phyloP scores from a whole-genome alignment of 1,139 yeast species.

The Pichia sp. region DNA sequence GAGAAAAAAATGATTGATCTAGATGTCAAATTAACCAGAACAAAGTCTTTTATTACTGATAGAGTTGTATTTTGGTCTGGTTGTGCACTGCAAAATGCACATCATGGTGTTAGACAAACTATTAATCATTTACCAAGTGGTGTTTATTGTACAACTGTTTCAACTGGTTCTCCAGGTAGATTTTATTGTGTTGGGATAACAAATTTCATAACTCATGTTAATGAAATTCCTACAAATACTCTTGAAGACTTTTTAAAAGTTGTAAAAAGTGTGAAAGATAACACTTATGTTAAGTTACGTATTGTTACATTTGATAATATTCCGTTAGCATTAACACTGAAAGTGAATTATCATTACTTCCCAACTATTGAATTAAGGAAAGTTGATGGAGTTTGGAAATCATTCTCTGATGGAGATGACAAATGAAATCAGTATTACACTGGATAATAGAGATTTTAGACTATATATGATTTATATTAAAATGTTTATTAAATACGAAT shows the following conservation, averaged over 20 bases:
- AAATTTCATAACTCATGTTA: conserved; percentile 83
- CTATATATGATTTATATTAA: neutral
- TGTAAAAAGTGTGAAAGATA: conserved; percentile 56
- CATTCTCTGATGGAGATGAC: conserved; percentile 5
- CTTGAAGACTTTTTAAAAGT: conserved; percentile 58
- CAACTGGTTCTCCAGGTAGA: conserved; percentile 78
- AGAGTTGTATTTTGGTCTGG: conserved; percentile 80
- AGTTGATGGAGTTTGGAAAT: conserved; percentile 14
- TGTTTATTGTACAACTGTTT: conserved; percentile 68
- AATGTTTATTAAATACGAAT: neutral
- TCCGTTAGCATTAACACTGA: conserved; percentile 78
- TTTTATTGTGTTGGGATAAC: conserved; percentile 78
- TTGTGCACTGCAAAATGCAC: conserved; percentile 59
- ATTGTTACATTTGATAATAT: conserved; percentile 78
- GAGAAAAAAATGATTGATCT: conserved; percentile 48
- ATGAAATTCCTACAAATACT: conserved; percentile 66
- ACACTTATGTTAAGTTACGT: conserved; percentile 73
- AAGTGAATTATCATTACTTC: conserved; percentile 86
- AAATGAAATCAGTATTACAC: neutral
- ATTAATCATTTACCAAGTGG: conserved; percentile 74
- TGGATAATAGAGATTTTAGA: neutral
- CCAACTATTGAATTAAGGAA: conserved; percentile 57
- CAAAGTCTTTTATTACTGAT: conserved; percentile 53
- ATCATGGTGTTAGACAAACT: conserved; percentile 68
- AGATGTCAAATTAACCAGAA: conserved; percentile 55